Conservation (phyloP, 495 filamentous ascomycete genomes). For the Delitschia confertaspora region DNA sequence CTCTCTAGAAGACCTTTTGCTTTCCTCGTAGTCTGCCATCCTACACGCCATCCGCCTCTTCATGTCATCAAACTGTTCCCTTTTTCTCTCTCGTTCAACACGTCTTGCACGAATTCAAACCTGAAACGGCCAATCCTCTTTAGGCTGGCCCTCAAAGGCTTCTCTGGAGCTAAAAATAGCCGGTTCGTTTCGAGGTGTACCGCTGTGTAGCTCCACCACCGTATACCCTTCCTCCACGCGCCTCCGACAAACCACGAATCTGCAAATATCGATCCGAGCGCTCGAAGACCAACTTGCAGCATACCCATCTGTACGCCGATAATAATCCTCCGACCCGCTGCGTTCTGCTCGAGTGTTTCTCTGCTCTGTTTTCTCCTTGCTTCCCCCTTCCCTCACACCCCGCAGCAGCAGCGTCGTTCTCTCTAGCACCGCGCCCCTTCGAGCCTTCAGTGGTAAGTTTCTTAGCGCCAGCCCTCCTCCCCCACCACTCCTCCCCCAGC, state of each 20-base stretch:
- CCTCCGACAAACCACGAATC: no score
- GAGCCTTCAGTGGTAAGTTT: slow-evolving; percentile 25
- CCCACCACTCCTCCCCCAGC: slow-evolving; percentile 18
- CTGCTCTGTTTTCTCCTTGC: neutral
- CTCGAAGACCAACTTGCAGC: no score
- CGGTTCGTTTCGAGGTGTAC: no score
- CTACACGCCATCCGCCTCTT: neutral
- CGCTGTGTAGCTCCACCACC: no score
- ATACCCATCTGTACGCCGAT: neutral
- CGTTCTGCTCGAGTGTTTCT: no score
- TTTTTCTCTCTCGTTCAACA: no score
- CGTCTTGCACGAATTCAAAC: no score
- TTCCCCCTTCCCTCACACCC: neutral
- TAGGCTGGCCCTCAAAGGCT: neutral
- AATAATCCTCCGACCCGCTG: neutral
- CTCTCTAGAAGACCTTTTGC: neutral
- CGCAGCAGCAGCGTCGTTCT: neutral
- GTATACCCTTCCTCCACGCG: no score
- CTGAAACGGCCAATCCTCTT: slow-evolving; percentile 20
- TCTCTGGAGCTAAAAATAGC: slow-evolving; percentile 11
- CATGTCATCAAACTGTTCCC: no score
- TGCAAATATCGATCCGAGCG: no score
- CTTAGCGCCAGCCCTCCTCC: slow-evolving; percentile 23
- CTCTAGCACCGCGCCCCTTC: slow-evolving; percentile 5
- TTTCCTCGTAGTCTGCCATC: neutral